These are phyloP conservation scores for Geotrichum macrosporum DNA, from an alignment of 1,139 yeast genomes.

Conservation along the genomic window DNA sequence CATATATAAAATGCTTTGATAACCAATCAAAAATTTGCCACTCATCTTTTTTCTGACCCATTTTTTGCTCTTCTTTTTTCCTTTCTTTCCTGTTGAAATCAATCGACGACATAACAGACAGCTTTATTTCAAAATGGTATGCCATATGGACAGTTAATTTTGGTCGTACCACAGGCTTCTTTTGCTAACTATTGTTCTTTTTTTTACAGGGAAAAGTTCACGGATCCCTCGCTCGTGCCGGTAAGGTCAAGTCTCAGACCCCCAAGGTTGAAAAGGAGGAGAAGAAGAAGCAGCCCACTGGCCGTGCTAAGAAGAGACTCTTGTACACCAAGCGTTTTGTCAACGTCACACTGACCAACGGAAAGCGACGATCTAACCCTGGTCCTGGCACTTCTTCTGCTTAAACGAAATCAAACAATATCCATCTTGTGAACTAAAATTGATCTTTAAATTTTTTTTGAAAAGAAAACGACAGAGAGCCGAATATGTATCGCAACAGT, in stretches of 20 bases:
- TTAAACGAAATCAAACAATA: conserved; percentile 26
- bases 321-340: conserved; percentile 97
- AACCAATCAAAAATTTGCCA: neutral
- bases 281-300: conserved; percentile 78
- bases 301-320: conserved; percentile 96
- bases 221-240: conserved; percentile 99
- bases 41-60: neutral
- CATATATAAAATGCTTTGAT: neutral
- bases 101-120: conserved; percentile 4
- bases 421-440: too few relatives aligned
- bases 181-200: neutral
- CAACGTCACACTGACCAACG: conserved; percentile 95
- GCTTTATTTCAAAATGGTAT: conserved; percentile 16
- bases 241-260: conserved; percentile 99
- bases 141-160: too few relatives aligned
- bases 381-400: conserved; percentile 51
- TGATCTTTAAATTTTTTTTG: too few relatives aligned
- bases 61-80: neutral
- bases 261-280: conserved; percentile 91
- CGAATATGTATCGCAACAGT: too few relatives aligned
- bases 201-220: conserved; percentile 77
- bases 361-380: conserved; percentile 99
- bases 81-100: conserved; percentile 1
- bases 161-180: too few relatives aligned
- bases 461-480: too few relatives aligned